A percentile compares a stretch with the other conserved stretches of the same genome.
phyloP scores from a whole-genome alignment of 306 rosid species.

The Prunus campanulata region DNA sequence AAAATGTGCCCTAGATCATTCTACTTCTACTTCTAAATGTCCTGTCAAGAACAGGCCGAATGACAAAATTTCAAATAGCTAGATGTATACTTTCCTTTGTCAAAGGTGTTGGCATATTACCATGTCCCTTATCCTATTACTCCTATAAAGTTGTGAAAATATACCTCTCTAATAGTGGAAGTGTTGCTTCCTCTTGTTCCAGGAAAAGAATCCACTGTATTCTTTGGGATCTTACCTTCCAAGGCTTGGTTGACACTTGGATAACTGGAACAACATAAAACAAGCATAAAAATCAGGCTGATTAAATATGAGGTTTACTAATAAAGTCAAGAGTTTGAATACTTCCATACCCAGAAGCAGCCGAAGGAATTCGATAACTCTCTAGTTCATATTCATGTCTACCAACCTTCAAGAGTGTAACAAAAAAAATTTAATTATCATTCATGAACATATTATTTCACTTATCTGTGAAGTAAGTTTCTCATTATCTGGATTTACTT shows the following conservation, averaged over 20 bases:
- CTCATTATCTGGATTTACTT: not conserved
- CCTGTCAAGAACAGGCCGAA: not conserved
- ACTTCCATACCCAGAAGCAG: slow-evolving; percentile 24
- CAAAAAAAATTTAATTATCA: not conserved
- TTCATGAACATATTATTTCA: not conserved
- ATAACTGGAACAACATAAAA: slow-evolving; percentile 18
- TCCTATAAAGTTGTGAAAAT: not conserved
- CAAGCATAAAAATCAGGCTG: not conserved
- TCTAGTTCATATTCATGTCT: slow-evolving; percentile 24
- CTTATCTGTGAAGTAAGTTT: not conserved
- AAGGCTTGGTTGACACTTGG: slow-evolving; percentile 14
- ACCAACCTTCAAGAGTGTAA: slow-evolving; percentile 23
- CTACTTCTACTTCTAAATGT: not conserved
- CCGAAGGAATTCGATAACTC: slow-evolving; percentile 7
- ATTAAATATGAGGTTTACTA: not conserved
- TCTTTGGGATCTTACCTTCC: slow-evolving; percentile 18
- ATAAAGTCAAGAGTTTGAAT: not conserved
- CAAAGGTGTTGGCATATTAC: not conserved
- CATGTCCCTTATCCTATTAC: not conserved
- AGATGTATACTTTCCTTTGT: not conserved
- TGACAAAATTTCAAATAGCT: not conserved
- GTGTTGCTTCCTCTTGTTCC: slow-evolving; percentile 15
- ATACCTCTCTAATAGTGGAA: slow-evolving; percentile 30
- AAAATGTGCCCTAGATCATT: not conserved
- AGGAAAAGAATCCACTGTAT: slow-evolving; percentile 23